These are phyloP conservation scores for Xylona heveae DNA, from an alignment of 495 filamentous ascomycete species.

Conservation along the genomic window DNA sequence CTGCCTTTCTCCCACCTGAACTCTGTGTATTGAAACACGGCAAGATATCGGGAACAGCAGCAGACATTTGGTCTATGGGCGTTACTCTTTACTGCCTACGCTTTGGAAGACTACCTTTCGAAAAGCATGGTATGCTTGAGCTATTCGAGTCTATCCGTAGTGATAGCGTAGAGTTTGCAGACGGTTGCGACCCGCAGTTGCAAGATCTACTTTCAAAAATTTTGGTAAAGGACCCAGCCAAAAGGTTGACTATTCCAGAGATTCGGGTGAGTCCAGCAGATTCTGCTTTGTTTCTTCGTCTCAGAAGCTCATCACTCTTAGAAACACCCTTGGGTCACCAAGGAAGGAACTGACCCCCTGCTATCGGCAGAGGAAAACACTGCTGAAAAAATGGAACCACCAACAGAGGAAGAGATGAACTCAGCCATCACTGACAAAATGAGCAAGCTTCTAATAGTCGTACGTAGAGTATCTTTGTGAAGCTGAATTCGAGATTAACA, in stretches of 20 bases:
- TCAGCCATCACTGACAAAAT: constrained; percentile 79
- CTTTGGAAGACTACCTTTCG: constrained; percentile 76
- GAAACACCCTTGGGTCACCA: constrained; percentile 93
- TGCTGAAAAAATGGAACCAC: constrained; percentile 49
- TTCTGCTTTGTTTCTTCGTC: not conserved
- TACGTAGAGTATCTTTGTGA: constrained; percentile 26
- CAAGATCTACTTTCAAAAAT: constrained; percentile 44
- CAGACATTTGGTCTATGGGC: constrained; percentile 98
- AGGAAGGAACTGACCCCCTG: constrained; percentile 54
- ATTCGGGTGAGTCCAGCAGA: constrained; percentile 41
- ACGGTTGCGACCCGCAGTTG: constrained; percentile 35
- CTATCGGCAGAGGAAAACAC: constrained; percentile 75
- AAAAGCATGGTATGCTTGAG: constrained; percentile 53
- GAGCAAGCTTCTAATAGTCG: constrained; percentile 61
- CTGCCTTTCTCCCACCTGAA: constrained; percentile 87
- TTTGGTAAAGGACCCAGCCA: constrained; percentile 55
- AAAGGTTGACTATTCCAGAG: constrained; percentile 60
- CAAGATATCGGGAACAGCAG: constrained; percentile 68
- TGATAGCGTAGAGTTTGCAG: constrained; percentile 18
- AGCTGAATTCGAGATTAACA: constrained; percentile 6
- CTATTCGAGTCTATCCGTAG: constrained; percentile 74
- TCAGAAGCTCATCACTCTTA: constrained; percentile 14
- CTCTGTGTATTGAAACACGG: constrained; percentile 78
- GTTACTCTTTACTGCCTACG: constrained; percentile 83
- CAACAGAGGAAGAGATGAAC: constrained; percentile 77